These are phyloP conservation scores for Xylaria sp. DNA, from an alignment of 2,329 filamentous ascomycete species.

Conservation along the genomic window DNA sequence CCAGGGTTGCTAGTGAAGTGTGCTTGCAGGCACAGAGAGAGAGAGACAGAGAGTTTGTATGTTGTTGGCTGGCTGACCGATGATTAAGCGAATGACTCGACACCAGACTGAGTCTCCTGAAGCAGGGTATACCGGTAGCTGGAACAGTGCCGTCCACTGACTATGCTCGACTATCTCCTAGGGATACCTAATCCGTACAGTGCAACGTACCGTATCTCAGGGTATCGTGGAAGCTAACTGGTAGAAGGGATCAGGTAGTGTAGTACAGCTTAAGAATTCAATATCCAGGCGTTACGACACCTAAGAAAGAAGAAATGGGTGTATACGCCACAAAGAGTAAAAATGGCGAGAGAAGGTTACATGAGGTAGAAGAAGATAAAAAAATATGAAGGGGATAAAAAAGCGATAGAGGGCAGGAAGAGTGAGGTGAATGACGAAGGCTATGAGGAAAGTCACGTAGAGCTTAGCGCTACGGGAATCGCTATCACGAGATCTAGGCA, in stretches of 20 bases:
- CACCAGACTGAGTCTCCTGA: constrained; percentile 30
- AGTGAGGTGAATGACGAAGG: constrained; percentile 37
- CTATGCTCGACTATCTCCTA: constrained; percentile 10
- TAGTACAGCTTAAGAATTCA: constrained; percentile 11
- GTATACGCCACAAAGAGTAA: background rate
- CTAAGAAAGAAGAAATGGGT: background rate
- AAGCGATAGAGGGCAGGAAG: constrained; percentile 14
- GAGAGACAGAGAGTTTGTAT: constrained; percentile 13
- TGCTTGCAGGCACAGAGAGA: constrained; percentile 6
- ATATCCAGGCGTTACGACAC: constrained; percentile 14
- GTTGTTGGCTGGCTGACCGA: constrained; percentile 45
- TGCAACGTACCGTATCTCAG: constrained; percentile 4
- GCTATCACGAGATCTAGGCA: constrained; percentile 33
- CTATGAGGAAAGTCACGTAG: constrained; percentile 43
- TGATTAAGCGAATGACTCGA: constrained; percentile 51
- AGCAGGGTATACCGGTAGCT: constrained; percentile 24
- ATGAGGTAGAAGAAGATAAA: constrained; percentile 14
- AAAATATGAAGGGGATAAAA: background rate
- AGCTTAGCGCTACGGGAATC: constrained; percentile 13
- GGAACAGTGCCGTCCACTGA: constrained; percentile 11
- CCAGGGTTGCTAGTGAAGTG: constrained; percentile 7
- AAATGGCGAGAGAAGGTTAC: constrained; percentile 21
- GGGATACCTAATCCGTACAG: constrained; percentile 15
- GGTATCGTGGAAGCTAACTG: constrained; percentile 2
- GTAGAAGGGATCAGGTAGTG: constrained; percentile 12